phyloP scores from a whole-genome alignment of 2,329 filamentous ascomycete genomes.

The Eurotiales sp. region DNA sequence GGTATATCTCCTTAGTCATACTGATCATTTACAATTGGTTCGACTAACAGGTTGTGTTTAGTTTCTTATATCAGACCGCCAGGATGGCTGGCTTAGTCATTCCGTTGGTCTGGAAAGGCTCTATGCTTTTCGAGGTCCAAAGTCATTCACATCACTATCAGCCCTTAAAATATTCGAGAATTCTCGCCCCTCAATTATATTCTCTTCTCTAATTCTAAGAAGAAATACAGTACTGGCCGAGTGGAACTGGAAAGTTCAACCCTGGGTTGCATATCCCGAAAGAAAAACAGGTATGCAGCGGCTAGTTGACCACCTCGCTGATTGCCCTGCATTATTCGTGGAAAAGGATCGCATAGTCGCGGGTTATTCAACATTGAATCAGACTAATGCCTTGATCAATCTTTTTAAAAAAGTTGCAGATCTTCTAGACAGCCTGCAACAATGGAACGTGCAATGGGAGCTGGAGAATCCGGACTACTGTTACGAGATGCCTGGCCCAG shows the following conservation, averaged over 20 bases:
- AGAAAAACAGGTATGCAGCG: slow-evolving; percentile 4
- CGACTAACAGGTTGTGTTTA: not conserved
- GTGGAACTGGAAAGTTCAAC: slow-evolving; percentile 5
- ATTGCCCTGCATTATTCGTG: slow-evolving; percentile 6
- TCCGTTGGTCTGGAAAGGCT: slow-evolving; percentile 4
- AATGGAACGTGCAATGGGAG: slow-evolving; percentile 11
- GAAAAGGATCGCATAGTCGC: slow-evolving; percentile 3
- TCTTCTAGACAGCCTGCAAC: not conserved
- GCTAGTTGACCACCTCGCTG: slow-evolving; percentile 6
- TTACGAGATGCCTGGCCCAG: not conserved
- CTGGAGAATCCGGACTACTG: slow-evolving; percentile 4
- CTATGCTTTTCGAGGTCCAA: not conserved
- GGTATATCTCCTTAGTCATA: not conserved
- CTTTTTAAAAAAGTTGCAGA: not conserved
- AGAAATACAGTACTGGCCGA: not conserved
- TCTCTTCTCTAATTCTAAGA: slow-evolving; percentile 1
- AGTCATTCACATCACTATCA: slow-evolving; percentile 1
- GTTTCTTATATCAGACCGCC: slow-evolving; percentile 10
- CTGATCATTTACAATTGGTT: not conserved
- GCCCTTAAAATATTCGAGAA: slow-evolving; percentile 1
- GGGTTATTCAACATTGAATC: not conserved
- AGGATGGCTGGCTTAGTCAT: slow-evolving; percentile 13
- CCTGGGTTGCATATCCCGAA: slow-evolving; percentile 3
- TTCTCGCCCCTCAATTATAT: slow-evolving; percentile 4
- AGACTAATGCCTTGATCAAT: not conserved